Evolutionary conservation across 164 flowering plant species (phyloP).

Genomic region (Annona squamosa): DNA sequence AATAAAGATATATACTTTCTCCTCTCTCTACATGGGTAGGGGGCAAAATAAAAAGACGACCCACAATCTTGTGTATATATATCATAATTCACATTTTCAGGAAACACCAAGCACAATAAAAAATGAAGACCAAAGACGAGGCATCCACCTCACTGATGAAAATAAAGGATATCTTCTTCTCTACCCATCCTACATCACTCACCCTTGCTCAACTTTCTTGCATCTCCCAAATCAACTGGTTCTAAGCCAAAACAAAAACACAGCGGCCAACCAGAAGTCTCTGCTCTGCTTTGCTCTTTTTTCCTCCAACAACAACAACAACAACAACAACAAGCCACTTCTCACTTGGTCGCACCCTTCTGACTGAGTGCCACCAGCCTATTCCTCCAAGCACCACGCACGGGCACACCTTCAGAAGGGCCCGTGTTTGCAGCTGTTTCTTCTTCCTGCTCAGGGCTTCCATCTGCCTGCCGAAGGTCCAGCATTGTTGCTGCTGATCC

Average conservation of each 20-base stretch:
- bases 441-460: constrained; percentile 27
- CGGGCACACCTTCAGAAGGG: constrained; percentile 27
- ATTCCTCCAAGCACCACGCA: constrained; percentile 33
- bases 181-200: not conserved
- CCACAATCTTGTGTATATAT: too few relatives aligned
- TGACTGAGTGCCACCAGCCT: constrained; percentile 22
- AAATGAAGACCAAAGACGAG: too few relatives aligned
- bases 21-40: too few relatives aligned
- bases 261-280: not conserved
- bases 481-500: constrained; percentile 46
- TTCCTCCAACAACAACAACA: not conserved
- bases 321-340: not conserved
- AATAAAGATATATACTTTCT: too few relatives aligned
- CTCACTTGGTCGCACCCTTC: constrained; percentile 7
- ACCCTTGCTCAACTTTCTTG: too few relatives aligned
- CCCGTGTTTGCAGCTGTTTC: constrained; percentile 12
- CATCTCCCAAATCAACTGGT: too few relatives aligned
- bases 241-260: not conserved
- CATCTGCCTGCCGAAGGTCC: constrained; percentile 19
- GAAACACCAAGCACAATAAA: too few relatives aligned
- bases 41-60: too few relatives aligned
- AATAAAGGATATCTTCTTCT: not conserved
- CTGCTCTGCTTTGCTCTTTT: not conserved
- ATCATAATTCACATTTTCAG: too few relatives aligned
- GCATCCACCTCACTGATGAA: too few relatives aligned